Conservation (phyloP, 2,329 filamentous ascomycete species). For the Akanthomyces uredinophilus region DNA sequence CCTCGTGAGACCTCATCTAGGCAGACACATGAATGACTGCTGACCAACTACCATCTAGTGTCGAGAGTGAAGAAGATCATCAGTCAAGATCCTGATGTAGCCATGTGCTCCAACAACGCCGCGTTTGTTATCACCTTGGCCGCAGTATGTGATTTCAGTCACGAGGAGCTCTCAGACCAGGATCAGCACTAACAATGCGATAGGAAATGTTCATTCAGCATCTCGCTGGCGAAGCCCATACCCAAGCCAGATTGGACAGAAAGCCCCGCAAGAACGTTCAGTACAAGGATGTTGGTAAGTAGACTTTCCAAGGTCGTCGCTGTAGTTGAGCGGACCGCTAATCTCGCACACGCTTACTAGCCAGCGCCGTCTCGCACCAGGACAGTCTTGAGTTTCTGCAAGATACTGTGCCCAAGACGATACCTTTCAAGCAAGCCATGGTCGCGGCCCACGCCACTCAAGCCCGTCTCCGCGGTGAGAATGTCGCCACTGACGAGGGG, state of each 20-base stretch:
- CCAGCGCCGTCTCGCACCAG: conserved; percentile 77
- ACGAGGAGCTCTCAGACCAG: neutral
- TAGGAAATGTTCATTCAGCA: conserved; percentile 96
- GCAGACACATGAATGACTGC: neutral
- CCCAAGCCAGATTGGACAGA: conserved; percentile 82
- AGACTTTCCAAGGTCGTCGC: neutral
- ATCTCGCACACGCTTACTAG: conserved; percentile 35
- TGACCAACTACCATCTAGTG: conserved; percentile 48
- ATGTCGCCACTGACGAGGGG: conserved; percentile 27
- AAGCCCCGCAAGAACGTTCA: conserved; percentile 93
- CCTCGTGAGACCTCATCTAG: conserved; percentile 58
- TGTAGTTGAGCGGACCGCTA: neutral
- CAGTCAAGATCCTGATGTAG: conserved; percentile 77
- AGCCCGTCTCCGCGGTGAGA: conserved; percentile 38
- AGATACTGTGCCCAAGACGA: conserved; percentile 84
- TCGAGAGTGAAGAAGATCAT: conserved; percentile 96
- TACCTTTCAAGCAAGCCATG: conserved; percentile 74
- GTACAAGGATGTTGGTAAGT: conserved; percentile 83
- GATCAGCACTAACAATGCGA: conserved; percentile 15
- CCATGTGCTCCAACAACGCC: conserved; percentile 84
- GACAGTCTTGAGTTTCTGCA: conserved; percentile 94
- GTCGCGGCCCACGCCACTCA: conserved; percentile 50
- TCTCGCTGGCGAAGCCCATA: conserved; percentile 77
- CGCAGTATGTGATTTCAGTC: conserved; percentile 49
- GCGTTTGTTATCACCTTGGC: conserved; percentile 91